These are phyloP conservation scores for Botrytis pseudocinerea DNA, from an alignment of 2,329 filamentous ascomycete genomes.

Conservation along the genomic window DNA sequence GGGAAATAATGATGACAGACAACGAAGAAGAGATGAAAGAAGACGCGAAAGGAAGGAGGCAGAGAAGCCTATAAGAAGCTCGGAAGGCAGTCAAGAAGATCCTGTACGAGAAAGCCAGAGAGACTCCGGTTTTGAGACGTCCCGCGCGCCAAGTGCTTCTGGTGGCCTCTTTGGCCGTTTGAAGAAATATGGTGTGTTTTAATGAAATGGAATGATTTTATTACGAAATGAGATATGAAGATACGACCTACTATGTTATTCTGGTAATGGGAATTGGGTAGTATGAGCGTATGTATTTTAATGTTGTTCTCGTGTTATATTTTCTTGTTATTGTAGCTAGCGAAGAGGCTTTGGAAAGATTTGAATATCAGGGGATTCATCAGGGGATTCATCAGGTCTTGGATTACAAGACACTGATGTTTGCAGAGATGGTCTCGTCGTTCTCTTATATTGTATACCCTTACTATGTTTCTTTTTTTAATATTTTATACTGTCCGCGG, in stretches of 20 bases:
- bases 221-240: conserved; percentile 23
- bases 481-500: conserved; percentile 1
- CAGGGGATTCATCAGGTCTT: conserved; percentile 1
- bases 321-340: conserved; percentile 12
- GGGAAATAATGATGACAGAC: conserved; percentile 36
- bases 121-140: conserved; percentile 43
- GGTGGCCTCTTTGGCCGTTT: conserved; percentile 55
- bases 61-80: conserved; percentile 33
- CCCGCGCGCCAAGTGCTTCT: conserved; percentile 65
- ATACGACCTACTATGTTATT: conserved; percentile 14
- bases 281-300: conserved; percentile 11
- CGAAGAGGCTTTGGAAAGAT: conserved; percentile 5
- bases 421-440: not conserved
- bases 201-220: conserved; percentile 20
- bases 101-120: conserved; percentile 34
- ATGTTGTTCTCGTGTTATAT: not conserved
- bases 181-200: conserved; percentile 38
- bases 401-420: not conserved
- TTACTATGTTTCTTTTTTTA: conserved; percentile 21
- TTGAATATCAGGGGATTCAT: not conserved
- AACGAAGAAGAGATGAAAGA: conserved; percentile 37
- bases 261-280: not conserved
- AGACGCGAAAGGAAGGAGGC: conserved; percentile 34
- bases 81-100: conserved; percentile 40
- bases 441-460: conserved; percentile 23